Evolutionary conservation across 1,284 basidiomycete species (phyloP).

Genomic region (Rhodofomes roseus): DNA sequence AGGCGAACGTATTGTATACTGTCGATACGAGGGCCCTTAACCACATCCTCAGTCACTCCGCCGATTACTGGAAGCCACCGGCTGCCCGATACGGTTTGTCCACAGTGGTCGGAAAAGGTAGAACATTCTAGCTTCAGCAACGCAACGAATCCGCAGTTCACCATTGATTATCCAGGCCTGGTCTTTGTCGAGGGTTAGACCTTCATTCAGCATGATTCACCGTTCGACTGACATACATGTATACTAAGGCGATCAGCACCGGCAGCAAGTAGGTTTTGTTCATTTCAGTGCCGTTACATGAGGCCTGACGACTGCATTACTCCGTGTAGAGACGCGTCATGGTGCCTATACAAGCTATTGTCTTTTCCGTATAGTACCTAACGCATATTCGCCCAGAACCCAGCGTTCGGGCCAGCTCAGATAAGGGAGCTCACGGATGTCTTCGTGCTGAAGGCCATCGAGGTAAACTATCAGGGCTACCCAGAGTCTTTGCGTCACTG

Average conservation of each 20-base stretch:
- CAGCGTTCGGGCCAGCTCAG: slow-evolving; percentile 53
- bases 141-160: background rate
- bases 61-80: slow-evolving; percentile 31
- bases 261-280: slow-evolving; percentile 2
- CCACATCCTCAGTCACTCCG: slow-evolving; percentile 34
- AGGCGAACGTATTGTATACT: slow-evolving; percentile 42
- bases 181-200: slow-evolving; percentile 4
- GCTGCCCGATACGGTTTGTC: slow-evolving; percentile 18
- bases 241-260: slow-evolving; percentile 3
- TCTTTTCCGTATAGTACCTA: too few species aligned
- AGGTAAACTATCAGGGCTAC: slow-evolving; percentile 29
- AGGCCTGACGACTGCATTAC: background rate
- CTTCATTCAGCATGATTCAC: background rate
- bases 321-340: slow-evolving; percentile 26
- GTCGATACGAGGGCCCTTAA: slow-evolving; percentile 34
- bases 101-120: slow-evolving; percentile 29
- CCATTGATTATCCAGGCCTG: background rate
- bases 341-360: slow-evolving; percentile 21
- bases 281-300: background rate
- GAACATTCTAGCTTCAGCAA: background rate
- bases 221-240: background rate
- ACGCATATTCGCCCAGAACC: too few species aligned
- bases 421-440: slow-evolving; percentile 52
- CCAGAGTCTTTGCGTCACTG: too few species aligned
- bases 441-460: slow-evolving; percentile 48